These are phyloP conservation scores for Melastoma malabathricum DNA, from an alignment of 345 rosid genomes.

Conservation along the genomic window DNA sequence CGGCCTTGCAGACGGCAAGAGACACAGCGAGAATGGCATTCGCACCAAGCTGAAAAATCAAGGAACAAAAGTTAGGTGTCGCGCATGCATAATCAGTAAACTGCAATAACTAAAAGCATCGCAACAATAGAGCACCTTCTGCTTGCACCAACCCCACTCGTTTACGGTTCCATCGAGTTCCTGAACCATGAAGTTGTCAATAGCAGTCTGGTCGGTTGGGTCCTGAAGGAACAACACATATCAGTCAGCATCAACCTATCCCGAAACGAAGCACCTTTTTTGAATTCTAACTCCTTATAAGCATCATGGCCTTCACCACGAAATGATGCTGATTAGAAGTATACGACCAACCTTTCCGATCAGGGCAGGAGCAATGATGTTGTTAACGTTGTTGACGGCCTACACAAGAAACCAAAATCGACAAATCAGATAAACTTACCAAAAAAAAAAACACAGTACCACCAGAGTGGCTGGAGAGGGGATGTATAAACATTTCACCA, in stretches of 20 bases:
- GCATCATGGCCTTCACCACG: neutral
- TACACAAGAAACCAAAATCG: conserved; percentile 9
- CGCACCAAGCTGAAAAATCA: conserved; percentile 44
- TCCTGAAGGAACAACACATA: conserved; percentile 20
- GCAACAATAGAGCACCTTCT: conserved; percentile 26
- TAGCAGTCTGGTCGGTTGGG: conserved; percentile 39
- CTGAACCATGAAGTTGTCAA: conserved; percentile 54
- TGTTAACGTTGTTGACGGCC: conserved; percentile 53
- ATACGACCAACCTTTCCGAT: conserved; percentile 40
- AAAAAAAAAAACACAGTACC: no score
- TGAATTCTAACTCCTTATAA: no score
- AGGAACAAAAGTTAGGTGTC: neutral
- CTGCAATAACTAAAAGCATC: neutral
- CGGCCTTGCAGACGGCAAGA: conserved; percentile 64
- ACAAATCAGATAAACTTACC: no score
- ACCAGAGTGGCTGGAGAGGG: no score
- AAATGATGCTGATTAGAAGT: neutral
- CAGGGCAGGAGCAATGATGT: conserved; percentile 50
- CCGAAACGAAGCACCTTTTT: no score
- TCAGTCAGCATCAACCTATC: neutral
- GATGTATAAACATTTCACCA: neutral
- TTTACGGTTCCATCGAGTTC: conserved; percentile 62
- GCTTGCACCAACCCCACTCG: conserved; percentile 84
- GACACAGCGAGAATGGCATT: conserved; percentile 66
- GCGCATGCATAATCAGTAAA: neutral